These are phyloP conservation scores for Diaporthe sp. DNA, from an alignment of 2,329 filamentous ascomycete species.

Conservation along the genomic window DNA sequence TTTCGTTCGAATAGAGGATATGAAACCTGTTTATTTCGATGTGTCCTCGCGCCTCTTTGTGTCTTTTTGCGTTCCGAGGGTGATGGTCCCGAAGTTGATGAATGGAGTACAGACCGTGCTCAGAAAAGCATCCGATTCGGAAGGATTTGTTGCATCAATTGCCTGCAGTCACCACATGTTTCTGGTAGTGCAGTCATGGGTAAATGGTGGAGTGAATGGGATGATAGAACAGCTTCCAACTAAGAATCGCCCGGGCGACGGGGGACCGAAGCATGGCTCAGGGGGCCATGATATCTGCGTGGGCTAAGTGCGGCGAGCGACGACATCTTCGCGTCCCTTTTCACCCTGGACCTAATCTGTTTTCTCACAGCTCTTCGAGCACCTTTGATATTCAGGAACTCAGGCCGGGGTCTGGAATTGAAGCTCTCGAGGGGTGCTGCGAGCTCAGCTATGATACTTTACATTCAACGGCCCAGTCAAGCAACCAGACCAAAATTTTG, in stretches of 20 bases:
- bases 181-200: background rate
- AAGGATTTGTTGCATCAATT: background rate
- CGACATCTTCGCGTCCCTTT: background rate
- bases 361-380: background rate
- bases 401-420: no score
- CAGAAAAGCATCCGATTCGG: background rate
- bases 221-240: background rate
- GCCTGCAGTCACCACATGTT: background rate
- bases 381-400: background rate
- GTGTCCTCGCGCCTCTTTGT: background rate
- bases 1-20: no score
- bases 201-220: background rate
- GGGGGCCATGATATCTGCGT: background rate
- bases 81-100: background rate
- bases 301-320: background rate
- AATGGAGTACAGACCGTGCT: background rate
- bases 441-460: no score
- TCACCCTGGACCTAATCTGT: background rate
- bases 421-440: background rate
- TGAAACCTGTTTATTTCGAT: background rate
- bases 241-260: background rate
- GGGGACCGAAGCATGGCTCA: background rate
- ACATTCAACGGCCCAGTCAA: no score
- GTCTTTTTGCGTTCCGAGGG: background rate
- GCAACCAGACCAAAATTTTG: no score